Evolutionary conservation across 148 eudicot genomes (phyloP).

Genomic region (Heliosperma pusillum): DNA sequence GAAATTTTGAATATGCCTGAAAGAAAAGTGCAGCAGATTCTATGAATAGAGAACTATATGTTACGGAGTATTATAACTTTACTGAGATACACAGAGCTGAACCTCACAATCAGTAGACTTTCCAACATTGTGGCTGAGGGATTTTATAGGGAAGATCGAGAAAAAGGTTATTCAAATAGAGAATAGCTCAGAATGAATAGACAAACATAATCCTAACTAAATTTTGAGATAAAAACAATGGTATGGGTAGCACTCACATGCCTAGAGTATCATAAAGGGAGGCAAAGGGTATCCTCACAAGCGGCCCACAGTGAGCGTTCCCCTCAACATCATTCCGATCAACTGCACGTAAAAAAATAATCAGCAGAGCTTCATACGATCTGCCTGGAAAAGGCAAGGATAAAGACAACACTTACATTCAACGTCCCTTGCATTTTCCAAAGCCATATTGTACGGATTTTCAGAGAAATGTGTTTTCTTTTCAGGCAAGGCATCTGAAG

Average conservation of each 20-base stretch:
- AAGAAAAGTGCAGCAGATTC: not conserved
- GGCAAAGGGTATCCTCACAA: conserved; percentile 84
- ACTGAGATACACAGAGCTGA: not conserved
- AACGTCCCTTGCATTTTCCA: conserved; percentile 71
- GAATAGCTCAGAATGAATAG: not conserved
- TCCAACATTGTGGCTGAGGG: too few relatives aligned
- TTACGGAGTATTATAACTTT: not conserved
- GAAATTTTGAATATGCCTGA: not conserved
- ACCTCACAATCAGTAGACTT: not conserved
- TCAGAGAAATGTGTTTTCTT: conserved; percentile 53
- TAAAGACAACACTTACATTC: conserved; percentile 51
- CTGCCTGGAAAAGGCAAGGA: conserved; percentile 4
- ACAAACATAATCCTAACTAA: not conserved
- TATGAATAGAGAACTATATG: not conserved
- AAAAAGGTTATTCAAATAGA: not conserved
- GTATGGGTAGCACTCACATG: conserved; percentile 55
- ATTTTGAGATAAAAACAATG: not conserved
- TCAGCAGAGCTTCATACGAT: conserved; percentile 16
- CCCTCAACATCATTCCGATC: conserved; percentile 80
- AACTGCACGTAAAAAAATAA: conserved; percentile 54
- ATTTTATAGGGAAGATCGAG: not conserved
- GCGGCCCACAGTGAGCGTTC: conserved; percentile 61
- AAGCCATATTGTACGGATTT: conserved; percentile 78
- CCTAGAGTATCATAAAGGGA: conserved; percentile 87
- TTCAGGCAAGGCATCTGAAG: conserved; percentile 44